Conservation (phyloP, 139 green algal genomes). For the Chlamydomonas urium region DNA sequence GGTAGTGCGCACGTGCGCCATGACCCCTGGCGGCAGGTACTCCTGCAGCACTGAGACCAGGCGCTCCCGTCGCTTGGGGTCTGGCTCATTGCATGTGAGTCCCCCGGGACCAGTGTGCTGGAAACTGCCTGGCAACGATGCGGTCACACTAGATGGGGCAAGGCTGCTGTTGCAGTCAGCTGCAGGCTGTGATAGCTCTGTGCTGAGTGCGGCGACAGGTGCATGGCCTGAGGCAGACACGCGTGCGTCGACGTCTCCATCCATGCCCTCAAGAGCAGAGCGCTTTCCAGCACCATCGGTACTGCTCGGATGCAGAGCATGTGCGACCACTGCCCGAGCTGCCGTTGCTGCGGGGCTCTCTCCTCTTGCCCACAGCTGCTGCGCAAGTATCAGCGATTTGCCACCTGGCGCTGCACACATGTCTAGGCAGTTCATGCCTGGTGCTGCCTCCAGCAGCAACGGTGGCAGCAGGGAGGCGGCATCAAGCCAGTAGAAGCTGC, state of each 20-base stretch:
- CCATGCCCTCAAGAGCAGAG: too few relatives aligned
- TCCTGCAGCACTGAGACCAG: slow-evolving; percentile 39
- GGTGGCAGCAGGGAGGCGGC: slow-evolving; percentile 51
- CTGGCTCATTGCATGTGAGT: slow-evolving; percentile 54
- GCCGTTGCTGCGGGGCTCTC: too few relatives aligned
- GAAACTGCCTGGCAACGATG: too few relatives aligned
- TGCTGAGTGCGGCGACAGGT: too few relatives aligned
- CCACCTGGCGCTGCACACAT: slow-evolving; percentile 65
- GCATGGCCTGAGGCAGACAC: too few relatives aligned
- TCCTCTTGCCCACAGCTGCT: slow-evolving; percentile 43
- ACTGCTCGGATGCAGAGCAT: too few relatives aligned
- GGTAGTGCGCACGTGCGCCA: slow-evolving; percentile 18
- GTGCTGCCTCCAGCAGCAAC: slow-evolving; percentile 35
- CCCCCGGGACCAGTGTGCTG: background rate
- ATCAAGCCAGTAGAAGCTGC: slow-evolving; percentile 61
- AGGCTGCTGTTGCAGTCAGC: too few relatives aligned
- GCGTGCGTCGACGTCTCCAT: too few relatives aligned
- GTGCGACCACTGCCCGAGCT: too few relatives aligned
- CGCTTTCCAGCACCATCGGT: too few relatives aligned
- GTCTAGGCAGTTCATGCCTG: slow-evolving; percentile 41
- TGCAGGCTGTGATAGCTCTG: too few relatives aligned
- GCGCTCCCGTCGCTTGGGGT: slow-evolving; percentile 24
- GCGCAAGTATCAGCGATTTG: slow-evolving; percentile 49
- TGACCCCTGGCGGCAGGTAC: slow-evolving; percentile 31
- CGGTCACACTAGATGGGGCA: too few relatives aligned